These are phyloP conservation scores for Talaromyces atroroseus DNA, from an alignment of 2,329 filamentous ascomycete species.

Conservation along the genomic window DNA sequence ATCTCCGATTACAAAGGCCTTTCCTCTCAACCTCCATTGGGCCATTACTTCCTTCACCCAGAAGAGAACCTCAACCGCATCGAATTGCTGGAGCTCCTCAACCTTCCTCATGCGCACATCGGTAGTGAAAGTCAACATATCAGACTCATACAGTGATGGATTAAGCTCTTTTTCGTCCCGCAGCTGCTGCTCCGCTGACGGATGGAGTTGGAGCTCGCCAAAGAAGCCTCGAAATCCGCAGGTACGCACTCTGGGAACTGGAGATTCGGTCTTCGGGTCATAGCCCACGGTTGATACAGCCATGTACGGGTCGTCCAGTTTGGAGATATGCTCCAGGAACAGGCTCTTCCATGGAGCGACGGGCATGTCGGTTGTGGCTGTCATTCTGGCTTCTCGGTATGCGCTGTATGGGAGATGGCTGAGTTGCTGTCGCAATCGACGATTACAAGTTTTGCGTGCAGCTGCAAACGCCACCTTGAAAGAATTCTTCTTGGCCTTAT, in stretches of 20 bases:
- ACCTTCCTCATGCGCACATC: constrained; percentile 85
- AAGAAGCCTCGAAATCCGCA: constrained; percentile 86
- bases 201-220: constrained; percentile 59
- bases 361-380: neutral
- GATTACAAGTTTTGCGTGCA: constrained; percentile 2
- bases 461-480: constrained; percentile 6
- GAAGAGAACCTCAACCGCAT: constrained; percentile 72
- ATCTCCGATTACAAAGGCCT: constrained; percentile 66
- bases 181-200: constrained; percentile 66
- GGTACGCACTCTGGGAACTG: constrained; percentile 57
- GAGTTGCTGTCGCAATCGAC: constrained; percentile 12
- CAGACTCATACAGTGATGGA: constrained; percentile 64
- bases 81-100: constrained; percentile 65
- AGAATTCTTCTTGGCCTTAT: neutral
- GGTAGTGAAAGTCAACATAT: constrained; percentile 78
- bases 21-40: constrained; percentile 81
- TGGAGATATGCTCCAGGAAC: constrained; percentile 46
- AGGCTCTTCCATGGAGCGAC: constrained; percentile 49
- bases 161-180: constrained; percentile 48
- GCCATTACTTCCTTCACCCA: constrained; percentile 67
- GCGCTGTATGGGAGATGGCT: constrained; percentile 4
- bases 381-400: neutral
- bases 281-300: constrained; percentile 41
- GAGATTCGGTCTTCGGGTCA: constrained; percentile 10
- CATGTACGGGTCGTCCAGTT: constrained; percentile 36